Conservation (phyloP, 305 asterid genomes). For the Galium porrigens region DNA sequence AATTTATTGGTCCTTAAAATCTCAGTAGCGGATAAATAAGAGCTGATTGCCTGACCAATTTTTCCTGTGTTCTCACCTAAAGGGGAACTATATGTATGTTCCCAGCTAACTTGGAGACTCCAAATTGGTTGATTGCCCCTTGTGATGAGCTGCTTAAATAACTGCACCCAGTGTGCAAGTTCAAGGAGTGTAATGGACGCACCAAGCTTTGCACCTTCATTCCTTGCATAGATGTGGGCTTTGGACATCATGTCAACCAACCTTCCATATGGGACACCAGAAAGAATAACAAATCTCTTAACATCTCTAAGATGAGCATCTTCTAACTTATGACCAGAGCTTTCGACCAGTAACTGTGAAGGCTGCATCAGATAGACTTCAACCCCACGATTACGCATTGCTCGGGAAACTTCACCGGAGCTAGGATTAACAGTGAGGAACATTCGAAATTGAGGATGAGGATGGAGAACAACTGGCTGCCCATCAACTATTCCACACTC, state of each 20-base stretch:
- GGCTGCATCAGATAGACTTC: conserved; percentile 58
- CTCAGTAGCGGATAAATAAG: conserved; percentile 26
- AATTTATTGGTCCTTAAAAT: conserved; percentile 28
- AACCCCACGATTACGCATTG: conserved; percentile 96
- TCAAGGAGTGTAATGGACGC: conserved; percentile 66
- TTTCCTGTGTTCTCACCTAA: conserved; percentile 66
- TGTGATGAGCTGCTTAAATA: conserved; percentile 59
- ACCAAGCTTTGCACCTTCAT: conserved; percentile 45
- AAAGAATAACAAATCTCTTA: conserved; percentile 51
- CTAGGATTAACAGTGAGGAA: conserved; percentile 83
- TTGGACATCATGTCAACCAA: conserved; percentile 74
- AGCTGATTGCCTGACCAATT: conserved; percentile 29
- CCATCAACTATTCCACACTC: conserved; percentile 94
- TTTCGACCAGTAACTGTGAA: conserved; percentile 8
- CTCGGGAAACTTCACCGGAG: conserved; percentile 92
- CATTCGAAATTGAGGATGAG: conserved; percentile 86
- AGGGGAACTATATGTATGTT: conserved; percentile 77
- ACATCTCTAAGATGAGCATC: conserved; percentile 58
- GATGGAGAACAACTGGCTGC: conserved; percentile 63
- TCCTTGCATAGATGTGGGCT: conserved; percentile 66
- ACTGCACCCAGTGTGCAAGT: conserved; percentile 84
- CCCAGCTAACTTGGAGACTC: conserved; percentile 85
- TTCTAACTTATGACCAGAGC: conserved; percentile 17
- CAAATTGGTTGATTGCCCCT: conserved; percentile 63
- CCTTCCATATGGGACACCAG: conserved; percentile 63